A percentile compares a stretch with the other conserved stretches of the same genome.
Evolutionary conservation across 192 early-diverging fungal genomes (phyloP).

Genomic region (Podila horticola): DNA sequence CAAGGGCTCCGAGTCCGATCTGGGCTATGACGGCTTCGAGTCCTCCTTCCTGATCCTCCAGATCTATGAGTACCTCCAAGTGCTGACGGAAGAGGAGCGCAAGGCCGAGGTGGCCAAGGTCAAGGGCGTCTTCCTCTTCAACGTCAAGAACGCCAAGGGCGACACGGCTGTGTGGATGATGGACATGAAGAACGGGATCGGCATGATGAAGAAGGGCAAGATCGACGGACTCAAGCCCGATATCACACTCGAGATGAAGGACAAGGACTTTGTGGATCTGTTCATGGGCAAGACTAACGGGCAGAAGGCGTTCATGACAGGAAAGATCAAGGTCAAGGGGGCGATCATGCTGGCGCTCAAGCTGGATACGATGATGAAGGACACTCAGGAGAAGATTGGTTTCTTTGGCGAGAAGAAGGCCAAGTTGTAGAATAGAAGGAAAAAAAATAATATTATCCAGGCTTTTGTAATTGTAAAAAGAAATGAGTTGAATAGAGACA

Average conservation of each 20-base stretch:
- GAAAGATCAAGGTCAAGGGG: conserved; percentile 90
- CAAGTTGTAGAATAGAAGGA: conserved; percentile 66
- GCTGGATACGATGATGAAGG: conserved; percentile 75
- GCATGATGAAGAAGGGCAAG: conserved; percentile 69
- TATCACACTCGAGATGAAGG: conserved; percentile 76
- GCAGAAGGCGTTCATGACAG: conserved; percentile 92
- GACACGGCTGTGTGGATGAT: conserved; percentile 84
- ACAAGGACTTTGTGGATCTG: conserved; percentile 89
- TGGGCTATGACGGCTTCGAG: conserved; percentile 48
- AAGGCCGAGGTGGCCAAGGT: conserved; percentile 52
- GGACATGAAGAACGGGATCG: conserved; percentile 85
- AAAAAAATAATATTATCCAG: too few relatives aligned
- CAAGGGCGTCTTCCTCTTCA: conserved; percentile 91
- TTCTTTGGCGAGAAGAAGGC: conserved; percentile 55
- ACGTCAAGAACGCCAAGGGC: conserved; percentile 78
- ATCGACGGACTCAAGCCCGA: conserved; percentile 76
- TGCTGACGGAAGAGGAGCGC: conserved; percentile 39
- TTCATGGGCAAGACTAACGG: conserved; percentile 85
- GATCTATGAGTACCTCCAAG: conserved; percentile 39
- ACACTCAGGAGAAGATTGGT: conserved; percentile 57
- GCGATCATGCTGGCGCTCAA: conserved; percentile 82
- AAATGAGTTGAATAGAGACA: too few relatives aligned
- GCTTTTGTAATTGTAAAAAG: too few relatives aligned
- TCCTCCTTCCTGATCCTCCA: conserved; percentile 46
- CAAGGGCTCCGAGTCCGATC: conserved; percentile 32